Evolutionary conservation across 306 rosid genomes (phyloP).

Genomic region (Parietaria judaica): DNA sequence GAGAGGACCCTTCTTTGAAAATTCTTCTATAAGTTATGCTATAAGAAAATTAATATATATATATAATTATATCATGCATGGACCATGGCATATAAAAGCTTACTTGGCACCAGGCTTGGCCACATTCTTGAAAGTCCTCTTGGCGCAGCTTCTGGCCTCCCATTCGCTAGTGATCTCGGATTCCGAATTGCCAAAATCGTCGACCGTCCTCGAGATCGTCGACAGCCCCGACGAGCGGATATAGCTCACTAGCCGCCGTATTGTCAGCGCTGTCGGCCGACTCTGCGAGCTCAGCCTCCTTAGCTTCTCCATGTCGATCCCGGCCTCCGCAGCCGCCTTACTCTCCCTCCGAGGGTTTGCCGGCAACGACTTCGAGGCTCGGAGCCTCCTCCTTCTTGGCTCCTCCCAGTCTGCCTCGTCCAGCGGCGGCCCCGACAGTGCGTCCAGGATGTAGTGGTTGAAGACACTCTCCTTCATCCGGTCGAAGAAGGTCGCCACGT

Average conservation of each 20-base stretch:
- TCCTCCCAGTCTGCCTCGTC: slow-evolving; percentile 31
- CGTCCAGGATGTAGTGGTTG: slow-evolving; percentile 35
- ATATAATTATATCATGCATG: no score
- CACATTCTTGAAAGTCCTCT: slow-evolving; percentile 35
- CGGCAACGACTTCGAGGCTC: slow-evolving; percentile 31
- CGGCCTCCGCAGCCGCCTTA: not conserved
- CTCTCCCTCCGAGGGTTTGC: slow-evolving; percentile 19
- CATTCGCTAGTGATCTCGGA: slow-evolving; percentile 48
- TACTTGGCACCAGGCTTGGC: slow-evolving; percentile 40
- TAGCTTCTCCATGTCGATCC: slow-evolving; percentile 37
- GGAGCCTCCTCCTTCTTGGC: not conserved
- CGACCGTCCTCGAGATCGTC: slow-evolving; percentile 33
- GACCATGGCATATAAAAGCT: not conserved
- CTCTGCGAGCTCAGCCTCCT: slow-evolving; percentile 29
- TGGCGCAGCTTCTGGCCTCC: slow-evolving; percentile 38
- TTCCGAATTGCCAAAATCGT: slow-evolving; percentile 31
- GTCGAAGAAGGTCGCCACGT: slow-evolving; percentile 42
- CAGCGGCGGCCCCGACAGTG: slow-evolving; percentile 39
- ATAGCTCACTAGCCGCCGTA: slow-evolving; percentile 28
- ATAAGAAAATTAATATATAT: no score
- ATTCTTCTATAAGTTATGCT: no score
- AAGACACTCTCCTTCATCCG: slow-evolving; percentile 47
- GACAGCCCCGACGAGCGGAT: slow-evolving; percentile 37
- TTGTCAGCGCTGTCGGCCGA: slow-evolving; percentile 34
- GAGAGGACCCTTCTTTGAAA: no score